These are phyloP conservation scores for Pleoardoris graminearum DNA, from an alignment of 2,329 filamentous ascomycete species.

Conservation along the genomic window DNA sequence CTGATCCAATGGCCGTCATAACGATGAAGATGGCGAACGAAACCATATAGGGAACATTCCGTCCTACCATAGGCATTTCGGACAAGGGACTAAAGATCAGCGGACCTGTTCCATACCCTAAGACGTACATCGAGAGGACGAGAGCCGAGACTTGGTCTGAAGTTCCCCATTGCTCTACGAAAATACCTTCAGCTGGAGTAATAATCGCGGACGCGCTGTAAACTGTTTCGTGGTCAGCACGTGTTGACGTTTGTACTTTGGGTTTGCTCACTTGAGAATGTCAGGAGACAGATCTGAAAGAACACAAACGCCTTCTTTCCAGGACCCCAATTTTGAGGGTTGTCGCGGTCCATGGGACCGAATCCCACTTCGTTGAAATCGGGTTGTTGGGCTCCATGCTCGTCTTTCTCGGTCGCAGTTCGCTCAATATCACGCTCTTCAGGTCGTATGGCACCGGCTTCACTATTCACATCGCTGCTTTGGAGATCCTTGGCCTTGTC, in stretches of 20 bases:
- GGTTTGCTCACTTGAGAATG: slow-evolving; percentile 1
- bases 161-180: slow-evolving; percentile 39
- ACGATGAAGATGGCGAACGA: slow-evolving; percentile 69
- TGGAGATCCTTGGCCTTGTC: slow-evolving; percentile 3
- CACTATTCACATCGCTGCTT: not conserved
- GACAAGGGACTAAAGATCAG: slow-evolving; percentile 56
- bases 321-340: slow-evolving; percentile 36
- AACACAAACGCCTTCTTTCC: slow-evolving; percentile 32
- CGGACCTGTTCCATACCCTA: slow-evolving; percentile 64
- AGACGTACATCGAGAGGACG: slow-evolving; percentile 77
- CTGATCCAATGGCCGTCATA: slow-evolving; percentile 63
- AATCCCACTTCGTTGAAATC: slow-evolving; percentile 1
- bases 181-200: slow-evolving; percentile 25
- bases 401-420: not conserved
- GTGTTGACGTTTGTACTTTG: slow-evolving; percentile 24
- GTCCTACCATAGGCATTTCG: slow-evolving; percentile 62
- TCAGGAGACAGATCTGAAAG: slow-evolving; percentile 3
- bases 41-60: slow-evolving; percentile 66
- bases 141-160: slow-evolving; percentile 65
- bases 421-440: slow-evolving; percentile 3
- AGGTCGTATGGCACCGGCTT: not conserved
- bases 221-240: slow-evolving; percentile 56
- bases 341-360: slow-evolving; percentile 17
- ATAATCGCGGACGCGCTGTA: slow-evolving; percentile 56
- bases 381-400: not conserved